Percentiles rank a stretch among this genome's conserved stretches.
Conservation (phyloP, 257 asterid genomes). For the Solanum bukasovii region DNA sequence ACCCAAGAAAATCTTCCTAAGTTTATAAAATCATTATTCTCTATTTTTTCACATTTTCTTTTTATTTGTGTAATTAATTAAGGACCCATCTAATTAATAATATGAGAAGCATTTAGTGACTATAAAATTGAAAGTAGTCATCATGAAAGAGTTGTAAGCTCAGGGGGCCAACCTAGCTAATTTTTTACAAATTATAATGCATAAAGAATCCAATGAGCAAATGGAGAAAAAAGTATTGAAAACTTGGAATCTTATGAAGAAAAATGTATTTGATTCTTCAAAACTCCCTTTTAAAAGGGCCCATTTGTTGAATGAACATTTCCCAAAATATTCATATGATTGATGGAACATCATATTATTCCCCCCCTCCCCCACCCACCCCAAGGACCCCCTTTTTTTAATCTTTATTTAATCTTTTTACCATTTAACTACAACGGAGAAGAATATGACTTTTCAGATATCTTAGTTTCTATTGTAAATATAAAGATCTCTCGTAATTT, state of each 20-base stretch:
- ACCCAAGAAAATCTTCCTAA: conserved; percentile 29
- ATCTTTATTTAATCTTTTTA: not conserved
- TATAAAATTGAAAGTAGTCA: not conserved
- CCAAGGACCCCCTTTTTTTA: no score
- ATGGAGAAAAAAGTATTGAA: not conserved
- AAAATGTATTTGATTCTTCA: not conserved
- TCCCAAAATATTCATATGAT: not conserved
- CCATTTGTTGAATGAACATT: conserved; percentile 1
- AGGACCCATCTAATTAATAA: not conserved
- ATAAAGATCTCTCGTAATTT: not conserved
- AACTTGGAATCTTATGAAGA: not conserved
- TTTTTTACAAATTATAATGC: not conserved
- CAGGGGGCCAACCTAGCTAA: not conserved
- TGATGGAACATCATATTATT: not conserved
- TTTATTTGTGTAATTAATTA: not conserved
- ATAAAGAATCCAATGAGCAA: not conserved
- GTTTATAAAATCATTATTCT: not conserved
- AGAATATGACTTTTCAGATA: not conserved
- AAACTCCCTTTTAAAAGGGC: not conserved
- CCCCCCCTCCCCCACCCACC: no score
- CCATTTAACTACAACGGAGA: not conserved
- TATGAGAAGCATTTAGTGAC: not conserved
- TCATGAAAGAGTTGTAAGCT: not conserved
- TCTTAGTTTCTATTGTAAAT: no score
- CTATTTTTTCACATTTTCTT: not conserved